These are phyloP conservation scores for Salix exigua DNA, from an alignment of 345 rosid species.

Conservation along the genomic window DNA sequence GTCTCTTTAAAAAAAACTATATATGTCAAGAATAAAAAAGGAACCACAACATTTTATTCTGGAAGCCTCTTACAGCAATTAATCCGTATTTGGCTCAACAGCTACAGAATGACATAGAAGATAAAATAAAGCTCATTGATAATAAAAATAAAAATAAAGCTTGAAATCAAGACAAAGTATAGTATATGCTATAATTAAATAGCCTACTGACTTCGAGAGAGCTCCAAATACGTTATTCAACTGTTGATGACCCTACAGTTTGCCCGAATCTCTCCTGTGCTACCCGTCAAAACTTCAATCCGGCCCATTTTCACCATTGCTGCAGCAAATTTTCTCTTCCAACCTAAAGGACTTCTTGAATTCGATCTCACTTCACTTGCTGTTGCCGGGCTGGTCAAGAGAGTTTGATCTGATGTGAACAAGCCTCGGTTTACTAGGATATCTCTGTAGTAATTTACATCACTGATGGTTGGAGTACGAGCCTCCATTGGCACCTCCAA, in stretches of 20 bases:
- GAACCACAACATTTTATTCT: too few species aligned
- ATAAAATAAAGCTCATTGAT: too few species aligned
- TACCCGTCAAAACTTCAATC: slow-evolving; percentile 10
- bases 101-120: too few species aligned
- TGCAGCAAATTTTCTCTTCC: slow-evolving; percentile 22
- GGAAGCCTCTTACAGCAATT: too few species aligned
- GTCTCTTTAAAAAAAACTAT: too few species aligned
- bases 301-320: slow-evolving; percentile 31
- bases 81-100: too few species aligned
- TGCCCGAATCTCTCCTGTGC: slow-evolving; percentile 17
- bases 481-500: slow-evolving; percentile 25
- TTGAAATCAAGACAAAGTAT: background rate
- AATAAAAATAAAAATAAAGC: too few species aligned
- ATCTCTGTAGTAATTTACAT: slow-evolving; percentile 15
- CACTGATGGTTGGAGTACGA: slow-evolving; percentile 8
- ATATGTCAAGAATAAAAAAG: too few species aligned
- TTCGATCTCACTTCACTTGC: slow-evolving; percentile 14
- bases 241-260: slow-evolving; percentile 19
- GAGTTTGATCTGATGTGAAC: slow-evolving; percentile 27
- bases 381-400: slow-evolving; percentile 13
- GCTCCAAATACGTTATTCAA: background rate
- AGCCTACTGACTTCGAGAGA: background rate
- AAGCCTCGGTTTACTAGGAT: slow-evolving; percentile 16
- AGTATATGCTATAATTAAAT: background rate
- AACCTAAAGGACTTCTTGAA: background rate